phyloP scores from a whole-genome alignment of 495 filamentous ascomycete species.

The Elasticomyces elasticus region DNA sequence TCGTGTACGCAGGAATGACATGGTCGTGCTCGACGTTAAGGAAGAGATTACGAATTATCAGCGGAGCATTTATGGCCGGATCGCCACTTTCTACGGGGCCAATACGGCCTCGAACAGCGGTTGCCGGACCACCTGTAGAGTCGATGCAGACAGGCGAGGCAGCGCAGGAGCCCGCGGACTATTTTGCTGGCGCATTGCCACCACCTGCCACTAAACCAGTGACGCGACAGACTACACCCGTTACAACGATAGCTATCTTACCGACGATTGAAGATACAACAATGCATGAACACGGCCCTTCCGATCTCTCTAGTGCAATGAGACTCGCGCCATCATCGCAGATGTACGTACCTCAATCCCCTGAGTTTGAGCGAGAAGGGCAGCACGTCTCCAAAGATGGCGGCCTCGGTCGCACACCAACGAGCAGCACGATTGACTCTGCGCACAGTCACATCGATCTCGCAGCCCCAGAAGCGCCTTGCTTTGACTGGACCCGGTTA shows the following conservation, averaged over 20 bases:
- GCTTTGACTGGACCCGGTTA: constrained; percentile 63
- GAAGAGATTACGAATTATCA: constrained; percentile 53
- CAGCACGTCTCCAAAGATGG: constrained; percentile 18
- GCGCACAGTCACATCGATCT: constrained; percentile 7
- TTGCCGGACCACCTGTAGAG: not conserved
- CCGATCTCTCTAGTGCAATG: not conserved
- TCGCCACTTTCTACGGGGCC: constrained; percentile 3
- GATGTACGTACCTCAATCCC: constrained; percentile 9
- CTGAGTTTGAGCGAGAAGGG: not conserved
- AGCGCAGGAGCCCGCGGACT: constrained; percentile 34
- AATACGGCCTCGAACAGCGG: not conserved
- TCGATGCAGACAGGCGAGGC: not conserved
- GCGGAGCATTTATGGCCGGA: constrained; percentile 30
- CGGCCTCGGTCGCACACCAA: constrained; percentile 25
- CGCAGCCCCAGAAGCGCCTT: constrained; percentile 23
- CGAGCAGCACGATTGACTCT: constrained; percentile 30
- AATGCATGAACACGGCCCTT: not conserved
- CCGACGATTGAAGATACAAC: constrained; percentile 13
- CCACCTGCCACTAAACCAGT: not conserved
- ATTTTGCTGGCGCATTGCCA: constrained; percentile 33
- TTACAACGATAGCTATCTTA: not conserved
- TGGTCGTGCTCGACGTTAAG: constrained; percentile 57
- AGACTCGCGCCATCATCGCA: constrained; percentile 19
- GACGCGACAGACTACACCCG: not conserved
- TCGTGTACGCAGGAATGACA: constrained; percentile 45